These are phyloP conservation scores for Ogataea pilisensis DNA, from an alignment of 805 yeast genomes.

Conservation along the genomic window DNA sequence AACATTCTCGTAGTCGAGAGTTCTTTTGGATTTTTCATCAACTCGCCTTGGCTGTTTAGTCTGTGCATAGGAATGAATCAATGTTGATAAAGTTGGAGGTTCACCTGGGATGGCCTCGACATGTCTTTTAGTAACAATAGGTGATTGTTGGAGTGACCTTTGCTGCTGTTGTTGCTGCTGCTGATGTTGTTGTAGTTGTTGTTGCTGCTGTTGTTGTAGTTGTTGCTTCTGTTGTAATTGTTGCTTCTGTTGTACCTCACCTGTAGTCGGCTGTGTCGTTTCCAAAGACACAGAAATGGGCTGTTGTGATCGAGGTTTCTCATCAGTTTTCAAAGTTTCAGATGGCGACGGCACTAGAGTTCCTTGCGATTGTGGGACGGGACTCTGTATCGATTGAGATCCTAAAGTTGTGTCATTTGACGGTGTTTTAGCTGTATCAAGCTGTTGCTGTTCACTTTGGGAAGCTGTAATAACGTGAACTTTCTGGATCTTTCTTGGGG, in stretches of 20 bases:
- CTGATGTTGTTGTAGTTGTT: neutral
- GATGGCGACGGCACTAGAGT: neutral
- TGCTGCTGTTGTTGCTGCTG: constrained; percentile 1
- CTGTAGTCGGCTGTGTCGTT: too few species aligned
- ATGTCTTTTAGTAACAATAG: constrained; percentile 11
- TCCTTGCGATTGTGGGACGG: neutral
- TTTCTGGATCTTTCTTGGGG: neutral
- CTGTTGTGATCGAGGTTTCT: neutral
- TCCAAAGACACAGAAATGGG: neutral
- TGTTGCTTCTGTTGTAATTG: neutral
- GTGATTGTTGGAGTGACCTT: neutral
- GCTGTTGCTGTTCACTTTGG: neutral
- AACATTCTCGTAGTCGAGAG: constrained; percentile 32
- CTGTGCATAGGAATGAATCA: constrained; percentile 27
- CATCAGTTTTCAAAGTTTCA: neutral
- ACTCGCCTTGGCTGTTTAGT: constrained; percentile 22
- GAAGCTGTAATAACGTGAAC: neutral
- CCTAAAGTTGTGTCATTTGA: too few species aligned
- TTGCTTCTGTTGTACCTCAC: neutral
- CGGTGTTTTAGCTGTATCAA: too few species aligned
- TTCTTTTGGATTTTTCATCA: constrained; percentile 28
- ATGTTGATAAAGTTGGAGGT: constrained; percentile 25
- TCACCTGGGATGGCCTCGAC: constrained; percentile 19
- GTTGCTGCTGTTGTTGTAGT: neutral
- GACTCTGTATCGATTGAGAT: neutral